Evolutionary conservation across 495 filamentous ascomycete species (phyloP).

Genomic region (Xylaria cubensis): DNA sequence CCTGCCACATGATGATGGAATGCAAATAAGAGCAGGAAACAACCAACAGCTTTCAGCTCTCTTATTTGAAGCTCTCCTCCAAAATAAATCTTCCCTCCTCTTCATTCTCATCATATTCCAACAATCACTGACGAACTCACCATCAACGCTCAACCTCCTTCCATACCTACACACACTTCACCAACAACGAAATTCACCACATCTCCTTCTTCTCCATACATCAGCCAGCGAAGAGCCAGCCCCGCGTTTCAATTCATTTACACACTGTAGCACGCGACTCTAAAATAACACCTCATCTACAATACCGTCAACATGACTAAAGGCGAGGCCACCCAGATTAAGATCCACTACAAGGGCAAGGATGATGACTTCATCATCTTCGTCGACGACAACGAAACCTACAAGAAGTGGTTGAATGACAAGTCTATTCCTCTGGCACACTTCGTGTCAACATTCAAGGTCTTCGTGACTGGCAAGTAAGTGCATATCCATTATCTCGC

Average conservation of each 20-base stretch:
- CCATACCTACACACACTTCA: conserved; percentile 10
- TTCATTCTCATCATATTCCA: conserved; percentile 20
- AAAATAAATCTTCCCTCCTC: conserved; percentile 14
- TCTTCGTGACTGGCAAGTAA: conserved; percentile 92
- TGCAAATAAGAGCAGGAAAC: conserved; percentile 35
- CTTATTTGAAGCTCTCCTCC: conserved; percentile 40
- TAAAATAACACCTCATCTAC: neutral
- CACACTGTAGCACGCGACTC: neutral
- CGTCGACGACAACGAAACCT: conserved; percentile 72
- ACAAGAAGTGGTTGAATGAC: conserved; percentile 85
- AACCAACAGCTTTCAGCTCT: conserved; percentile 27
- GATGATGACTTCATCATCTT: conserved; percentile 92
- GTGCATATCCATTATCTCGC: conserved; percentile 38
- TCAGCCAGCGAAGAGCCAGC: neutral
- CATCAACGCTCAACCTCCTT: conserved; percentile 10
- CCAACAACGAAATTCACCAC: neutral
- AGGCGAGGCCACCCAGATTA: conserved; percentile 74
- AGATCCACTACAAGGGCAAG: conserved; percentile 90
- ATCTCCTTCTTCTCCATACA: neutral
- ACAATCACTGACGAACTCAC: conserved; percentile 8
- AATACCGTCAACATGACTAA: conserved; percentile 69
- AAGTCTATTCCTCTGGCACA: conserved; percentile 77
- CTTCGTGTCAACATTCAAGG: conserved; percentile 87
- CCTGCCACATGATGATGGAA: conserved; percentile 42
- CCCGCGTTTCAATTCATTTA: neutral